A percentile compares a stretch with the other conserved stretches of the same genome.
Evolutionary conservation across 2,329 filamentous ascomycete genomes (phyloP).

Genomic region (Elsinoe ampelina): DNA sequence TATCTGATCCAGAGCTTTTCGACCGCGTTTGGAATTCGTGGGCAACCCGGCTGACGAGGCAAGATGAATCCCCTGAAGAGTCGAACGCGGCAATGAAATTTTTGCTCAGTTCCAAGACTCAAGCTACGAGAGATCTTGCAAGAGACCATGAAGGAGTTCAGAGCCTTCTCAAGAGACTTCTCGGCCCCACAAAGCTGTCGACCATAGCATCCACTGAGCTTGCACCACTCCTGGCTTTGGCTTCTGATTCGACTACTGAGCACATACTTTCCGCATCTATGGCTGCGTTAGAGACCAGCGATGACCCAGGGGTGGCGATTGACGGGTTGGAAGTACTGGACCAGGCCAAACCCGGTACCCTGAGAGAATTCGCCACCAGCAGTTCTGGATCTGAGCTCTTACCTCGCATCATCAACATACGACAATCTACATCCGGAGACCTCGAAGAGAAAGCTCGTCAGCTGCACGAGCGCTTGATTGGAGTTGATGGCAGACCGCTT

Average conservation of each 20-base stretch:
- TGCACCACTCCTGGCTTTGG: neutral
- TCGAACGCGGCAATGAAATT: neutral
- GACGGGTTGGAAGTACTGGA: conserved; percentile 31
- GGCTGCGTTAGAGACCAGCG: conserved; percentile 13
- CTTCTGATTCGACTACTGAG: conserved; percentile 19
- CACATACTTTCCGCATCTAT: conserved; percentile 19
- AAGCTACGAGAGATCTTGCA: neutral
- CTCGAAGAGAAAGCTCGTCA: conserved; percentile 36
- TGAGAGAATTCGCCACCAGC: conserved; percentile 32
- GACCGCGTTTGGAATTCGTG: conserved; percentile 18
- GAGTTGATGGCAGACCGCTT: neutral
- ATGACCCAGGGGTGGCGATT: conserved; percentile 29
- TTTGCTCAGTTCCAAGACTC: neutral
- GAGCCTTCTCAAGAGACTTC: neutral
- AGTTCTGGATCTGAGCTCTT: conserved; percentile 42
- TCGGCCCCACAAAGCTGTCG: neutral
- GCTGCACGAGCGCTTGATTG: conserved; percentile 19
- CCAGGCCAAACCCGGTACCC: neutral
- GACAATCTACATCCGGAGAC: conserved; percentile 45
- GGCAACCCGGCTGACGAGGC: neutral
- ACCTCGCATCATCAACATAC: conserved; percentile 43
- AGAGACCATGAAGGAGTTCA: neutral
- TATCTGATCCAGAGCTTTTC: conserved; percentile 27
- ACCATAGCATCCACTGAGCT: neutral
- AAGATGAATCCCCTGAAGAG: neutral